Conservation (phyloP, 106 monocot species). For the Posidonia australis region DNA sequence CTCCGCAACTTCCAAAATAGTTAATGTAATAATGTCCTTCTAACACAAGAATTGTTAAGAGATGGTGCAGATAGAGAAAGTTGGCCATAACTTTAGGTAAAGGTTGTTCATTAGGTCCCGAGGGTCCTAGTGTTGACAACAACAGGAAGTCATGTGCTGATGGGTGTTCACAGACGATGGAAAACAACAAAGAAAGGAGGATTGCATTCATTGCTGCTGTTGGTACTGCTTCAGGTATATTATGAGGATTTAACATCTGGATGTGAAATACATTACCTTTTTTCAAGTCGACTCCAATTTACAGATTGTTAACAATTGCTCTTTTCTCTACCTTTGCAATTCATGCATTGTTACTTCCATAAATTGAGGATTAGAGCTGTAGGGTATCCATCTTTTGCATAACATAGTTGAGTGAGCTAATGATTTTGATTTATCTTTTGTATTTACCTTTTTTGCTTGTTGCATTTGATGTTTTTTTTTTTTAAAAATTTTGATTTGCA, state of each 20-base stretch:
- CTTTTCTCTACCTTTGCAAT: background rate
- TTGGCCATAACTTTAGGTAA: constrained; percentile 92
- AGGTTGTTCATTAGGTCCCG: constrained; percentile 94
- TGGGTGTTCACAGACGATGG: constrained; percentile 99
- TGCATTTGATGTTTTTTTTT: too few relatives aligned
- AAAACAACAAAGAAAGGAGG: constrained; percentile 93
- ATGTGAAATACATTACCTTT: background rate
- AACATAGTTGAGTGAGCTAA: too few relatives aligned
- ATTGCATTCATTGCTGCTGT: constrained; percentile 97
- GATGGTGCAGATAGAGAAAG: too few relatives aligned
- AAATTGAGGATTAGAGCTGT: too few relatives aligned
- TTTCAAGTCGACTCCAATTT: background rate
- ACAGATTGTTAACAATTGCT: too few relatives aligned
- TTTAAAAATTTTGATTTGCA: too few relatives aligned
- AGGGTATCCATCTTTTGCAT: too few relatives aligned
- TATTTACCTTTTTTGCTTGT: too few relatives aligned
- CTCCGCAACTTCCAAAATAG: too few relatives aligned
- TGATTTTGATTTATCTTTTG: background rate
- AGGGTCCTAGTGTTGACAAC: constrained; percentile 99
- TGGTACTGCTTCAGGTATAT: constrained; percentile 96
- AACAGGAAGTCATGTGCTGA: constrained; percentile 97
- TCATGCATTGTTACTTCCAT: too few relatives aligned
- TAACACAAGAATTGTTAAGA: too few relatives aligned
- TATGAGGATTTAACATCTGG: background rate
- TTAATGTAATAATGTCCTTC: too few relatives aligned